Base-by-base conservation (phyloP, 2,329 filamentous ascomycete genomes). In the Aspergillus cejpii region DNA sequence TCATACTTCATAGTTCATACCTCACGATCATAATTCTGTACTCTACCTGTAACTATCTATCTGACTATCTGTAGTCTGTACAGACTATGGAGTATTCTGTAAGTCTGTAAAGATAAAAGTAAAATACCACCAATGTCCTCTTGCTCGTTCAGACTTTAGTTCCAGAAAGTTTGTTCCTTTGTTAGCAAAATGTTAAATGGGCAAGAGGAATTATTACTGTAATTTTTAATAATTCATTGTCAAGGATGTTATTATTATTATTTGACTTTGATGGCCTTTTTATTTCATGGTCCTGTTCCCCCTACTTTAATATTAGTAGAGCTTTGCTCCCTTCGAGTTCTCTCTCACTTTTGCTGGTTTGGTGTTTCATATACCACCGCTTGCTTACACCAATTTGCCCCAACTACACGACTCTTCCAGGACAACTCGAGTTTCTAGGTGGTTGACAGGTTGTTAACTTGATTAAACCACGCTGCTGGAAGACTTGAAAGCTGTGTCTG, bases 91-190 rank as follows among this genome's bases (percentile, higher is more conserved):
- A n/a, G n/a, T n/a, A n/a, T n/a, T n/a, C n/a, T n/a, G 14, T 36
- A 19, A 14, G 26, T 19, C 23, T 2, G 31, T 34, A 34, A 34
- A 20, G 5, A 17, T 4, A 17, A 28, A 7, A 33, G 17, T n/a
- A 39, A 39, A 8, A n/a, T 28, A 39, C 23, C 23, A 20, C 37
- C 23, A 28, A 15, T 17, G 15, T 19, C 23, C 50, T 51, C 50
- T 51, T 28, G 48, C 48, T 50, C 39, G 43, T 43, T 41, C 23
- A 19, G 27, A n/a, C n/a, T n/a, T 24, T 31, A 26, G 43, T 38
- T 50, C 50, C 43, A 46, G 43, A 50, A 52, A 54, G 47, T 48
- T 40, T 52, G 48, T 49, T 49, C 44, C 41, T 37, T 40, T 50
- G 52, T 45, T 55, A 54, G 52, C 50, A 24, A 24, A 4, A 5